Evolutionary conservation across 1,139 yeast genomes (phyloP), one percentile per base, ranked within the genome.

Genomic region (Candida glucosophila): DNA sequence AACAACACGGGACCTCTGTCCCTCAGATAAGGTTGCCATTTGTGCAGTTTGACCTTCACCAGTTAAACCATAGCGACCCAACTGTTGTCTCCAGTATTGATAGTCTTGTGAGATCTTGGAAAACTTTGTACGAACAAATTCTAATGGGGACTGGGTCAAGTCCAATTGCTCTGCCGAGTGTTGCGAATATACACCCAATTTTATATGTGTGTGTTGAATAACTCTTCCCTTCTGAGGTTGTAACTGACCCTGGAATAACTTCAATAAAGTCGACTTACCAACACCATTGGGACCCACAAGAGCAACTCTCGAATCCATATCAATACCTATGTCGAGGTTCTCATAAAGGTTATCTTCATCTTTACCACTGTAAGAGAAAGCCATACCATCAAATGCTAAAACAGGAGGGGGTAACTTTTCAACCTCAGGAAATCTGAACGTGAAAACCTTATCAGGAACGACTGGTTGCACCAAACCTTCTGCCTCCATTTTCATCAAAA

Each of bases 381-480:
- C 77, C 56, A 88, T 88, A 48, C 81, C 90, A 58, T 90, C 97
- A 52, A 92, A 90, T 6, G 97, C 90, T 58, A 92, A 68, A 25
- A 90, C 98, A 53, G 99, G 99, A 39, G 99, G 98, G 38, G 98
- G 98, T 45, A 90, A 73, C 70, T 92, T 86, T 58, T 90, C 98
- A 36, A 90, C 95, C 23, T 77, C 88, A 30, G 97, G 88, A 73
- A 92, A 90, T 50, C 81, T 73, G 74, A 90, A 90, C 3, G 93
- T 75, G 58, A 90, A 90, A 17, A 86, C 95, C 63, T 73, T 83
- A 56, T 90, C 98, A 28, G 83, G 82, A 32, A 76, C 88, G 40
- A 92, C 98, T 32, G 94, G 78, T 61, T 83, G 85, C 49, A 90
- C 81, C 48, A 90, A 74, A 53, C 98, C 99, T 55, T 90, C 98